phyloP scores from a whole-genome alignment of 306 rosid genomes.

The Quercus agrifolia region DNA sequence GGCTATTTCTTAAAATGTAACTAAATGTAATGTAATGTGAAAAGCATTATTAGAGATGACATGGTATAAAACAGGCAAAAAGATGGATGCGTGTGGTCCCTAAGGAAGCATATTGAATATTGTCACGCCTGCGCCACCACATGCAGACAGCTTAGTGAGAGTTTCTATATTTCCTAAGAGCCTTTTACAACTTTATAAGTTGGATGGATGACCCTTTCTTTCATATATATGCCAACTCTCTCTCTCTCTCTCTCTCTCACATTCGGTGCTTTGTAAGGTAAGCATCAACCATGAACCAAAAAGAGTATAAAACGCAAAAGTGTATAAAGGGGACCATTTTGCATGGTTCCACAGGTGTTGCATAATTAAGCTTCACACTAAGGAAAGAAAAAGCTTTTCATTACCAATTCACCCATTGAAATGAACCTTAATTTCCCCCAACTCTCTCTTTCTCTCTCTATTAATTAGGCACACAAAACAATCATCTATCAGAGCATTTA shows the following conservation, averaged over 20 bases:
- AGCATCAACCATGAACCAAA: conserved; percentile 51
- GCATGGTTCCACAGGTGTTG: conserved; percentile 13
- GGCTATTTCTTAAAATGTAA: not conserved
- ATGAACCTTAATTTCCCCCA: too few relatives aligned
- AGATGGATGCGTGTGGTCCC: conserved; percentile 51
- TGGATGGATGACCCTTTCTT: conserved; percentile 30
- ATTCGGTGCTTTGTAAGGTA: conserved; percentile 46
- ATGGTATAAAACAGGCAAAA: conserved; percentile 24
- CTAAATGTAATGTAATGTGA: not conserved
- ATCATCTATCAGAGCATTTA: too few relatives aligned
- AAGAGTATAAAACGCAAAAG: conserved; percentile 33
- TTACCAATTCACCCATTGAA: too few relatives aligned
- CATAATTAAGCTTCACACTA: conserved; percentile 12
- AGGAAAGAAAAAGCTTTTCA: too few relatives aligned
- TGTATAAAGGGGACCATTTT: conserved; percentile 52
- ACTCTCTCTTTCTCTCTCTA: too few relatives aligned
- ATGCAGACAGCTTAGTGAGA: conserved; percentile 51
- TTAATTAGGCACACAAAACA: too few relatives aligned
- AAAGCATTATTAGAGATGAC: conserved; percentile 22
- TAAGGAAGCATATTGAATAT: conserved; percentile 35
- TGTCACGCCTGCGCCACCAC: conserved; percentile 74
- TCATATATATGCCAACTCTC: not conserved
- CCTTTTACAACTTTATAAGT: conserved; percentile 17
- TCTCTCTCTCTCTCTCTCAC: conserved; percentile 9
- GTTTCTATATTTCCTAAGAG: conserved; percentile 34